Evolutionary conservation across 805 yeast species (phyloP).

Genomic region (Ogataea pini): DNA sequence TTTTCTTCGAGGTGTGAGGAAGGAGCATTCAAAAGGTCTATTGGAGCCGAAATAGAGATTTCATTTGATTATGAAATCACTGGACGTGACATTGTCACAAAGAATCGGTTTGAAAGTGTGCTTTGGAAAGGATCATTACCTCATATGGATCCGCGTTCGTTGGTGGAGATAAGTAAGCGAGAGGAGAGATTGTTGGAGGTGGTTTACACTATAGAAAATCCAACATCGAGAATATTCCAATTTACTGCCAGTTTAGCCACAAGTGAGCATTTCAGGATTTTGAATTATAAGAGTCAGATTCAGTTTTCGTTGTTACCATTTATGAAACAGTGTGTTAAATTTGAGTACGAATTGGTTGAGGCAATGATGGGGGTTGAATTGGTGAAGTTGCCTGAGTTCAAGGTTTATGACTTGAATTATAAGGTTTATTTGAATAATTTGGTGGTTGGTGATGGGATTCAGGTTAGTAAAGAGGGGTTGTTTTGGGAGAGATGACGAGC

Average conservation of each 20-base stretch:
- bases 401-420: slow-evolving; percentile 68
- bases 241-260: slow-evolving; percentile 40
- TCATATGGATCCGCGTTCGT: slow-evolving; percentile 67
- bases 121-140: slow-evolving; percentile 59
- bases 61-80: slow-evolving; percentile 20
- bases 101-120: slow-evolving; percentile 36
- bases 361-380: slow-evolving; percentile 14
- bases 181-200: slow-evolving; percentile 33
- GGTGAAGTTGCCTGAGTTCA: slow-evolving; percentile 57
- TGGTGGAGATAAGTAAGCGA: slow-evolving; percentile 38
- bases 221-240: slow-evolving; percentile 67
- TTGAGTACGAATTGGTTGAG: slow-evolving; percentile 37
- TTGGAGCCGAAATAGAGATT: slow-evolving; percentile 24
- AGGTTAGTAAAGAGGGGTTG: slow-evolving; percentile 32
- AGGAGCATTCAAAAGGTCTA: slow-evolving; percentile 21
- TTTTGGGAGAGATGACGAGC: not conserved
- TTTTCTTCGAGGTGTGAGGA: slow-evolving; percentile 21
- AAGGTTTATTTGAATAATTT: slow-evolving; percentile 59
- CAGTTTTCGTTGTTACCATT: slow-evolving; percentile 63
- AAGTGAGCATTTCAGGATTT: slow-evolving; percentile 26
- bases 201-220: slow-evolving; percentile 66
- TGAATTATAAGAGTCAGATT: slow-evolving; percentile 32
- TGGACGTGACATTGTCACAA: slow-evolving; percentile 6
- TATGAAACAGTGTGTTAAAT: slow-evolving; percentile 46
- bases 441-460: slow-evolving; percentile 39